Conservation (phyloP, 345 rosid genomes). For the Orychophragmus violaceus region DNA sequence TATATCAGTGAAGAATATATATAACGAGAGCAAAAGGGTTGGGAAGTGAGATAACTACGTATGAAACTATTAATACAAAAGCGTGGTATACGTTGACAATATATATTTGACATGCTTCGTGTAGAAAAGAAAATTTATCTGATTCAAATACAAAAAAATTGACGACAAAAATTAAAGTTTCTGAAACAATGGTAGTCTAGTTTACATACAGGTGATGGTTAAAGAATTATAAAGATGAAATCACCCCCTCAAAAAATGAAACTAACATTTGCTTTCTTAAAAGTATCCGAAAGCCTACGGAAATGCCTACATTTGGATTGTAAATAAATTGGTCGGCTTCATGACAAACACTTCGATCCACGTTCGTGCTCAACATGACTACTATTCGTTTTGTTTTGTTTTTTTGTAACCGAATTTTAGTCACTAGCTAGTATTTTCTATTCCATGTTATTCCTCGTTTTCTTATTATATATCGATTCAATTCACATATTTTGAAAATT, state of each 20-base stretch:
- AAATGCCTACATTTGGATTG: not conserved
- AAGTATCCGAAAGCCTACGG: not conserved
- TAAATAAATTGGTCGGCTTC: not conserved
- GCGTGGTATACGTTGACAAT: too few relatives aligned
- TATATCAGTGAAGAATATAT: not conserved
- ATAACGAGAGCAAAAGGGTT: not conserved
- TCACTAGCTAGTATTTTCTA: not conserved
- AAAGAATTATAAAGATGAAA: not conserved
- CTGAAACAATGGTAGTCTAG: not conserved
- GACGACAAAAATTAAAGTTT: not conserved
- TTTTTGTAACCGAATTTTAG: not conserved
- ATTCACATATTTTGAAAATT: not conserved
- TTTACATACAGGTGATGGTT: not conserved
- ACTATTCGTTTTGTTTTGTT: too few relatives aligned
- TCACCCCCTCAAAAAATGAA: not conserved
- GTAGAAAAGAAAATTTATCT: not conserved
- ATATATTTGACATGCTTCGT: not conserved
- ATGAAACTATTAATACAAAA: not conserved
- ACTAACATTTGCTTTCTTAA: not conserved
- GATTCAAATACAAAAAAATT: not conserved
- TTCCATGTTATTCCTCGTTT: not conserved
- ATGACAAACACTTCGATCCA: not conserved
- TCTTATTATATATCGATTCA: not conserved
- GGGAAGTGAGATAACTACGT: not conserved
- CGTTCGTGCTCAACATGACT: not conserved